These are phyloP conservation scores for Populus hybrid DNA, from an alignment of 441 rosid genomes.

Conservation along the genomic window DNA sequence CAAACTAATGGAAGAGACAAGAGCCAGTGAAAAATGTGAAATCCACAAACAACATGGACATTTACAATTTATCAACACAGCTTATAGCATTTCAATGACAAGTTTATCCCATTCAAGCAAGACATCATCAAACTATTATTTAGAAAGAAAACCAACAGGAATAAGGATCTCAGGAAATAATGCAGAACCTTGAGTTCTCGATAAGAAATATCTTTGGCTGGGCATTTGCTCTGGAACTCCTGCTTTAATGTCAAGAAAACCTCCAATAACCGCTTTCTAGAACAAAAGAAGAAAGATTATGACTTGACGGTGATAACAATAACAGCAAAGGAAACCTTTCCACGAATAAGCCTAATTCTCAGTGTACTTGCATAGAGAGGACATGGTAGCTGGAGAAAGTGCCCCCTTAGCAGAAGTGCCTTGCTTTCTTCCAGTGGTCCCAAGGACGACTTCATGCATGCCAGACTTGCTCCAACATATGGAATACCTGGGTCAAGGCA, in stretches of 20 bases:
- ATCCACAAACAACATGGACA: not conserved
- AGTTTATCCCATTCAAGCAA: not conserved
- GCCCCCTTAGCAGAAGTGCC: slow-evolving; percentile 91
- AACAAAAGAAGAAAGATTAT: slow-evolving; percentile 10
- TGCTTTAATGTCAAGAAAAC: slow-evolving; percentile 41
- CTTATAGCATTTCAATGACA: not conserved
- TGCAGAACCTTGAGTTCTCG: slow-evolving; percentile 71
- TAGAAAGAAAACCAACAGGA: slow-evolving; percentile 10
- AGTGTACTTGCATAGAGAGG: slow-evolving; percentile 91
- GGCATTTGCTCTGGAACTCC: slow-evolving; percentile 26
- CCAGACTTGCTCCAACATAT: slow-evolving; percentile 84
- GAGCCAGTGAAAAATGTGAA: not conserved
- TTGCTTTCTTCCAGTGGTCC: slow-evolving; percentile 92
- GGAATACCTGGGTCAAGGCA: slow-evolving; percentile 58
- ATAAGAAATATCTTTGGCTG: slow-evolving; percentile 39
- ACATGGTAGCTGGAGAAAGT: slow-evolving; percentile 68
- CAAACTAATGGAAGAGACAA: not conserved
- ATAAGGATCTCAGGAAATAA: not conserved
- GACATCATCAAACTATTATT: not conserved
- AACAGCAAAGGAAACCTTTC: not conserved
- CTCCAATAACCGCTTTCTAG: slow-evolving; percentile 57
- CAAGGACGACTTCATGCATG: slow-evolving; percentile 88
- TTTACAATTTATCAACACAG: not conserved
- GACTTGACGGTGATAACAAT: not conserved
- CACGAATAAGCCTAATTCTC: slow-evolving; percentile 10